Evolutionary conservation across 75 land plant genomes (phyloP), one percentile per base, ranked within the genome.

Genomic region (Pinus albicaulis): DNA sequence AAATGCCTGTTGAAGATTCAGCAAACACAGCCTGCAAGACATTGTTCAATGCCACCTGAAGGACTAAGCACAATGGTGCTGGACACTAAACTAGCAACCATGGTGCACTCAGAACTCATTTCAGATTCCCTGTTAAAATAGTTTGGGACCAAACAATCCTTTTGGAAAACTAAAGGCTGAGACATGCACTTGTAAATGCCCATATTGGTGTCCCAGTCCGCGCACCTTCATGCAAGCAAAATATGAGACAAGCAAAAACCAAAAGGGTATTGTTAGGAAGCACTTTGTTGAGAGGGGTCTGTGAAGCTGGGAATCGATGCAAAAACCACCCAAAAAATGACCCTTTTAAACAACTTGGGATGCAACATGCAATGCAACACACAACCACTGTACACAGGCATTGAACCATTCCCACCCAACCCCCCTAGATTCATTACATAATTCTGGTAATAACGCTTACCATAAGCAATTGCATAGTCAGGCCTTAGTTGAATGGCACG

Each of bases 401-500:
- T 44, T 44, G 48, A 44, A 44, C 48, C 7, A 6, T 44, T 44
- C 71, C 71, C 7, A 19, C 71, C 71, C 22, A 41, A 41, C n/a
- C 71, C 6, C 17, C 38, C 52, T 68, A 68, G 71, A 38, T 68
- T n/a, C 52, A 38, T 38, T 12, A 16, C 8, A 15, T 26, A 10
- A 72, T 5, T 22, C 19, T 14, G 31, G 55, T 38, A 72, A 7
- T n/a, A 23, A 72, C 24, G 82, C 94, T 91, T 65, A 98, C 99
- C 98, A 80, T 82, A 95, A 57, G 96, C 99, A 76, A 93, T 93
- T 52, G 96, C 92, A 79, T 93, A 83, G 57, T 92, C 87, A 34
- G 99, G 99, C 20, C 91, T 85, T 1, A 86, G 69, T 83, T 95
- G 98, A 73, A 98, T 75, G 57, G 98, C 93, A 57, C 80, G 85